Evolutionary conservation across 495 filamentous ascomycete species (phyloP).

Genomic region (Trichoderma gamsii): DNA sequence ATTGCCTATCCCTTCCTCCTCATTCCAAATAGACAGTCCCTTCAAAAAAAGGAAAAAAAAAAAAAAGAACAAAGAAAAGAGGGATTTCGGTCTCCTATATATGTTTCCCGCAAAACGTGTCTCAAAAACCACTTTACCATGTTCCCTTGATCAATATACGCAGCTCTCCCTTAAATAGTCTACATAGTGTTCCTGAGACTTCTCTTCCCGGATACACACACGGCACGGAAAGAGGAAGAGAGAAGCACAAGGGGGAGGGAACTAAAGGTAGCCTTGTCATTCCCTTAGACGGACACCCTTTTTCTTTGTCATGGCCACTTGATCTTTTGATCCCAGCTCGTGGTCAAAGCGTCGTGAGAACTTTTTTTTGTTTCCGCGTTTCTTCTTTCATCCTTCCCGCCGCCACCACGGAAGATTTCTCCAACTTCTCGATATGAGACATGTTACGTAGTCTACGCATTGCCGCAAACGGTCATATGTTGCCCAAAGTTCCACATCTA

Average conservation of each 20-base stretch:
- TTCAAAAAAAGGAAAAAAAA: not conserved
- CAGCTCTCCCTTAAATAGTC: not conserved
- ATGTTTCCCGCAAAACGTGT: not conserved
- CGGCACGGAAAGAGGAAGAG: not conserved
- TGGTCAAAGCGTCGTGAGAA: not conserved
- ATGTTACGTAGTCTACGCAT: not conserved
- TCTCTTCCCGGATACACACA: not conserved
- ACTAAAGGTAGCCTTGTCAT: not conserved
- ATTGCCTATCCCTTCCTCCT: not conserved
- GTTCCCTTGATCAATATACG: conserved; percentile 2
- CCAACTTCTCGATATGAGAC: not conserved
- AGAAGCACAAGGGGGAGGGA: not conserved
- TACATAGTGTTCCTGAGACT: not conserved
- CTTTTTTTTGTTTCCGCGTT: not conserved
- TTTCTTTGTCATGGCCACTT: not conserved
- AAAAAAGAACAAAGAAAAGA: not conserved
- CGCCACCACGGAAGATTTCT: not conserved
- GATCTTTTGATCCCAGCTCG: not conserved
- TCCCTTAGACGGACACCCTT: not conserved
- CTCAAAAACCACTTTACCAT: not conserved
- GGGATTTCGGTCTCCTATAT: not conserved
- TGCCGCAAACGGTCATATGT: not conserved
- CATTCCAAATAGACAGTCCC: not conserved
- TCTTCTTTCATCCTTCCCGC: not conserved
- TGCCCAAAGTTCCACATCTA: not conserved